Percentiles rank a stretch among this genome's conserved stretches.
Evolutionary conservation across 1,284 basidiomycete genomes (phyloP).

Genomic region (Boletus smithii): DNA sequence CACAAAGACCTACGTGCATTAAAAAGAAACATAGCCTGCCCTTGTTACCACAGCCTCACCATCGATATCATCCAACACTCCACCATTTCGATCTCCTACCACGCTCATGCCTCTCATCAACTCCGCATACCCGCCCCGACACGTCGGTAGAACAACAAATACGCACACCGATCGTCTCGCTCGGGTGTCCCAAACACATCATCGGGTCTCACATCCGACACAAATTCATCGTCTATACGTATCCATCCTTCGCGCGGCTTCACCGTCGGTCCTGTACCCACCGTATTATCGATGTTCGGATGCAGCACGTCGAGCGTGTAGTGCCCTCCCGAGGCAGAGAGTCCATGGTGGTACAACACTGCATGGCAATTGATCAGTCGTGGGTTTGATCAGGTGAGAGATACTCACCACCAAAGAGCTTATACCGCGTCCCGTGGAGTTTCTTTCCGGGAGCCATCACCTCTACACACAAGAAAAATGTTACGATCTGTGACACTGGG

Average conservation of each 20-base stretch:
- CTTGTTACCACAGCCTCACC: too few relatives aligned
- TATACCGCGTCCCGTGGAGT: constrained; percentile 61
- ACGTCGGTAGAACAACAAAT: constrained; percentile 83
- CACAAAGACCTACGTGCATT: neutral
- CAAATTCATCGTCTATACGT: constrained; percentile 89
- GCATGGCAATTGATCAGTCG: neutral
- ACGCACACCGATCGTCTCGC: constrained; percentile 74
- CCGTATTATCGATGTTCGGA: constrained; percentile 55
- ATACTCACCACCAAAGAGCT: constrained; percentile 81
- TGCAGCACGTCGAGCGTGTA: constrained; percentile 93
- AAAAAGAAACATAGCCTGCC: too few relatives aligned
- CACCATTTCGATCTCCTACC: neutral
- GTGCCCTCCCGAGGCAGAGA: constrained; percentile 88
- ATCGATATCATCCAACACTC: neutral
- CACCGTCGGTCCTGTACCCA: constrained; percentile 21
- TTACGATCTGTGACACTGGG: neutral
- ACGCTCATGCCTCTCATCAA: neutral
- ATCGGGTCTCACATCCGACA: constrained; percentile 73
- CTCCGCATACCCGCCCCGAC: constrained; percentile 24
- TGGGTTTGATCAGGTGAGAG: neutral
- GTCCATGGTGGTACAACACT: constrained; percentile 95
- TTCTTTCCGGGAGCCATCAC: constrained; percentile 61
- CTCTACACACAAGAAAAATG: constrained; percentile 40
- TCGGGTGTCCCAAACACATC: constrained; percentile 70
- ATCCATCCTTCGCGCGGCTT: constrained; percentile 71